A percentile compares a stretch with the other conserved stretches of the same genome.
Evolutionary conservation across 352 stramenopile genomes (phyloP).

Genomic region (Pythium insidiosum): DNA sequence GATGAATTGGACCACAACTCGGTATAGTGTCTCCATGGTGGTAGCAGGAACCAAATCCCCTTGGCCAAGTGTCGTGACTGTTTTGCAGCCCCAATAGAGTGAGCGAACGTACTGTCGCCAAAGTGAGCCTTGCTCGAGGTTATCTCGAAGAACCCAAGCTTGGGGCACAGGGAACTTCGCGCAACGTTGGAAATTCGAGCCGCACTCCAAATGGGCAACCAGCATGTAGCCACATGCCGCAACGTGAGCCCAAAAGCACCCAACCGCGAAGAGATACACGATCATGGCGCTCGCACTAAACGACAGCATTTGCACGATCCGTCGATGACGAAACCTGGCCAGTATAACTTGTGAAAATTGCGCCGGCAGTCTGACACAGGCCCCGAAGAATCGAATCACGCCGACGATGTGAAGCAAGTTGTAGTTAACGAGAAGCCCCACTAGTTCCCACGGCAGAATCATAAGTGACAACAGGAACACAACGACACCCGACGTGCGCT

Average conservation of each 20-base stretch:
- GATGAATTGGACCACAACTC: conserved; percentile 50
- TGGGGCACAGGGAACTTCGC: conserved; percentile 13
- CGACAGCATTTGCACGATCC: conserved; percentile 22
- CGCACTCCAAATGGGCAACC: conserved; percentile 24
- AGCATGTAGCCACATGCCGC: conserved; percentile 55
- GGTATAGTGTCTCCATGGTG: conserved; percentile 41
- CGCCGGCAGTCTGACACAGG: conserved; percentile 4
- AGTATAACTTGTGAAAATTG: conserved; percentile 19
- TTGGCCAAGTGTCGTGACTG: conserved; percentile 58
- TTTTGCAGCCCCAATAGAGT: conserved; percentile 70
- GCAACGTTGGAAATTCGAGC: conserved; percentile 11
- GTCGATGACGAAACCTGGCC: conserved; percentile 9
- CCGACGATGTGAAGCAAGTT: conserved; percentile 42
- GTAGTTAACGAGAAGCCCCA: conserved; percentile 14
- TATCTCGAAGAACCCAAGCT: conserved; percentile 56
- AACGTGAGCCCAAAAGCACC: conserved; percentile 50
- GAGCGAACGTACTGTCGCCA: conserved; percentile 47
- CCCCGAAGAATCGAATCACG: conserved; percentile 17
- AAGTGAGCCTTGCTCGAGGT: conserved; percentile 30
- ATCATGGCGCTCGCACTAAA: conserved; percentile 40
- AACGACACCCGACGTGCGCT: too few relatives aligned
- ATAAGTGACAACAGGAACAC: too few relatives aligned
- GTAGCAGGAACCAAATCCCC: conserved; percentile 58
- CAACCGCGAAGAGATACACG: conserved; percentile 30
- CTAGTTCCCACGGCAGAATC: background rate